Percentiles rank a stretch among this genome's conserved stretches.
Conservation (phyloP, 148 eudicot species). For the Silene latifolia region DNA sequence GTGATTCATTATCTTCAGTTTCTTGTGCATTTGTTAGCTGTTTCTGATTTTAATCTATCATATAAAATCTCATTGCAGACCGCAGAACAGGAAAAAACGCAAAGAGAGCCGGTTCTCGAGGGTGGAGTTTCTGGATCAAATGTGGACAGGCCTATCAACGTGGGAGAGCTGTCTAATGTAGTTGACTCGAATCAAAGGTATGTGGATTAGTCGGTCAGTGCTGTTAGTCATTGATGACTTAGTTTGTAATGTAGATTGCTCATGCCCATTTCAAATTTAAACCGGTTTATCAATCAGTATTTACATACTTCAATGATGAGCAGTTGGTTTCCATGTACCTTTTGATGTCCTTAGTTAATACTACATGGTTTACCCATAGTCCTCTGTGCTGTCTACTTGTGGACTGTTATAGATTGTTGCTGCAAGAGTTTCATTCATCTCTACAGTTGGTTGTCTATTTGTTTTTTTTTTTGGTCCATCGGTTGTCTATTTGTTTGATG, state of each 20-base stretch:
- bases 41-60: not conserved
- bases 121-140: slow-evolving; percentile 40
- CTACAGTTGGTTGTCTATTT: not conserved
- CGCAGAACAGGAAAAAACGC: slow-evolving; percentile 65
- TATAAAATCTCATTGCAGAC: slow-evolving; percentile 36
- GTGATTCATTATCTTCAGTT: slow-evolving; percentile 1
- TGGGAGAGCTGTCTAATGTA: slow-evolving; percentile 37
- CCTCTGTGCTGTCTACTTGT: not conserved
- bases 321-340: not conserved
- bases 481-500: not conserved
- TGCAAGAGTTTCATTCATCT: not conserved
- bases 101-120: slow-evolving; percentile 35
- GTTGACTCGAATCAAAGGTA: slow-evolving; percentile 56
- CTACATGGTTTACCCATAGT: no score
- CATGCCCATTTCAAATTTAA: not conserved
- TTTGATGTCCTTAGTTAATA: not conserved
- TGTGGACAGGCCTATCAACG: slow-evolving; percentile 34
- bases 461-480: no score
- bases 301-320: not conserved
- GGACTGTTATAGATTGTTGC: not conserved
- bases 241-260: not conserved
- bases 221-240: not conserved
- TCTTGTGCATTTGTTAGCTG: not conserved
- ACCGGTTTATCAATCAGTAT: not conserved
- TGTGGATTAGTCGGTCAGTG: not conserved